These are phyloP conservation scores for Talaromyces liani DNA, from an alignment of 495 filamentous ascomycete species.

Conservation along the genomic window DNA sequence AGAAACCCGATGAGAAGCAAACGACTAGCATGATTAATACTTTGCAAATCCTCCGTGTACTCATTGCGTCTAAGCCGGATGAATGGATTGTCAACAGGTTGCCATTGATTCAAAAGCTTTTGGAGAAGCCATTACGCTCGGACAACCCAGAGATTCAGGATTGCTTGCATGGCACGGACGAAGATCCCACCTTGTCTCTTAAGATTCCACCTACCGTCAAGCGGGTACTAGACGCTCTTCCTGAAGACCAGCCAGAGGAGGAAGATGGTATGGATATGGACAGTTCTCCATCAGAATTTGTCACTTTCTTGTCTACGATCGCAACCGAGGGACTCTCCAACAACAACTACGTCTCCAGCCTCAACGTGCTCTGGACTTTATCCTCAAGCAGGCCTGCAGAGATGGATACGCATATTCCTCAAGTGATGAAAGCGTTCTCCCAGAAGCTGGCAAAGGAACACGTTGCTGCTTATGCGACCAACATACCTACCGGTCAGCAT, in stretches of 20 bases:
- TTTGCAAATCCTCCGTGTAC: slow-evolving; percentile 79
- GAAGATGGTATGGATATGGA: slow-evolving; percentile 84
- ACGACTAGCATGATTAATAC: slow-evolving; percentile 84
- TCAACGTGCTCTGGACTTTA: slow-evolving; percentile 88
- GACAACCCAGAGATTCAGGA: slow-evolving; percentile 89
- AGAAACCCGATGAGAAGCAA: slow-evolving; percentile 59
- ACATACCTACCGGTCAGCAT: slow-evolving; percentile 27
- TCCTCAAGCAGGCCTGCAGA: slow-evolving; percentile 74
- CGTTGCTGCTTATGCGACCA: slow-evolving; percentile 61
- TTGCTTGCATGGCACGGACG: slow-evolving; percentile 66
- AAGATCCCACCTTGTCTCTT: slow-evolving; percentile 52
- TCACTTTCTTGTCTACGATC: slow-evolving; percentile 69
- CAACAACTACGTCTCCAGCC: slow-evolving; percentile 71
- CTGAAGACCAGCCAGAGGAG: slow-evolving; percentile 79
- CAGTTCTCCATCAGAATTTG: slow-evolving; percentile 64
- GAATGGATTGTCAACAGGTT: slow-evolving; percentile 83
- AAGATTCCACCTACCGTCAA: slow-evolving; percentile 58
- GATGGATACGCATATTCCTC: slow-evolving; percentile 79
- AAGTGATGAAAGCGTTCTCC: slow-evolving; percentile 89
- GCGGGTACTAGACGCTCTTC: slow-evolving; percentile 82
- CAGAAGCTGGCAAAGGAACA: slow-evolving; percentile 92
- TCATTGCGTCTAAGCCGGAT: slow-evolving; percentile 76
- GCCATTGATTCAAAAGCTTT: slow-evolving; percentile 69
- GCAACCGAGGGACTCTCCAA: slow-evolving; percentile 75
- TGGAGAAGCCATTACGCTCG: slow-evolving; percentile 82